phyloP scores from a whole-genome alignment of 2,329 filamentous ascomycete species.

The Aspergillus calidoustus region DNA sequence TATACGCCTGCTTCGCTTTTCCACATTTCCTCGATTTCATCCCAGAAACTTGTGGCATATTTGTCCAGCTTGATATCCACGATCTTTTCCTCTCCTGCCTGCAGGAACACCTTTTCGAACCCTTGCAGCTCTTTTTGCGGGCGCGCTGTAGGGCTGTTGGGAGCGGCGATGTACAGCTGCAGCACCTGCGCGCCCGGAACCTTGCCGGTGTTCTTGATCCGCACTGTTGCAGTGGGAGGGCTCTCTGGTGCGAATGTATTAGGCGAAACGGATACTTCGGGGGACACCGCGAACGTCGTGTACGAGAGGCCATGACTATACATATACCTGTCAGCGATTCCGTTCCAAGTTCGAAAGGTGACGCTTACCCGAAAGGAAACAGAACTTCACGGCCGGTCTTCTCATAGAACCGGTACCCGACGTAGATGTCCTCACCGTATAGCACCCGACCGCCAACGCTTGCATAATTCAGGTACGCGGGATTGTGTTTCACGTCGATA shows the following conservation, averaged over 20 bases:
- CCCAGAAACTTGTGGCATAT: constrained; percentile 49
- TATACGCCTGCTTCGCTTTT: constrained; percentile 45
- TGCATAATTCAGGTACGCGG: constrained; percentile 72
- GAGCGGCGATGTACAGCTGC: constrained; percentile 49
- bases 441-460: constrained; percentile 71
- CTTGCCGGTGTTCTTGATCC: constrained; percentile 57
- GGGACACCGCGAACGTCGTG: constrained; percentile 64
- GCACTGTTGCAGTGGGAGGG: constrained; percentile 48
- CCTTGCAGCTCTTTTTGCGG: constrained; percentile 51
- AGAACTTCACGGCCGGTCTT: constrained; percentile 64
- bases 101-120: constrained; percentile 49
- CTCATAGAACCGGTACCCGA: constrained; percentile 81
- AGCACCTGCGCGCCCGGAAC: constrained; percentile 57
- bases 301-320: constrained; percentile 66
- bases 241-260: constrained; percentile 44
- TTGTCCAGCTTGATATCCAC: constrained; percentile 38
- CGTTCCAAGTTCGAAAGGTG: neutral
- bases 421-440: constrained; percentile 78
- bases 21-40: constrained; percentile 47
- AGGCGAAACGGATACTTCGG: constrained; percentile 53
- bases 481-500: constrained; percentile 66
- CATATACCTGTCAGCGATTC: neutral
- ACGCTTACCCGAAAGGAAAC: constrained; percentile 66
- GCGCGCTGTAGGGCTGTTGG: constrained; percentile 35
- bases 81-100: constrained; percentile 39